phyloP scores from a whole-genome alignment of 345 rosid genomes.

The Eucalyptus sp. region DNA sequence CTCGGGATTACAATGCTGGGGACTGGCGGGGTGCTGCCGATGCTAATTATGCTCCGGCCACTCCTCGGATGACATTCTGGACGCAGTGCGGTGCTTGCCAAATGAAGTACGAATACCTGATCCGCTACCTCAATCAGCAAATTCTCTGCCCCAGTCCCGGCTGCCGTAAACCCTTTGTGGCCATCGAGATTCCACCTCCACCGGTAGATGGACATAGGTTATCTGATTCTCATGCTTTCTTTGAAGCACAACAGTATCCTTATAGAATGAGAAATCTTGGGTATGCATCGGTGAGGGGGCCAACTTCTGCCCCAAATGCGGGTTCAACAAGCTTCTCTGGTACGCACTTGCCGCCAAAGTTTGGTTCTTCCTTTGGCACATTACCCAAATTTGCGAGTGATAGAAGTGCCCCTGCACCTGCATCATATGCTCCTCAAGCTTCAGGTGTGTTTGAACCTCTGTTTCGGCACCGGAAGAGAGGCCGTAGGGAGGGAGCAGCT shows the following conservation, averaged over 20 bases:
- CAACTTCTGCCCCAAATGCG: background rate
- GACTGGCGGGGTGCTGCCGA: constrained; percentile 1
- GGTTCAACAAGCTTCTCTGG: background rate
- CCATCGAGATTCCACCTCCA: constrained; percentile 22
- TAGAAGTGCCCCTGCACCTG: background rate
- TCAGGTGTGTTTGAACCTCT: background rate
- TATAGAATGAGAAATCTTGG: background rate
- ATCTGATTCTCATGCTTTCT: background rate
- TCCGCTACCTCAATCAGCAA: constrained; percentile 7
- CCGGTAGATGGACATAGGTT: constrained; percentile 3
- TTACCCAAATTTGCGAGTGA: constrained; percentile 1
- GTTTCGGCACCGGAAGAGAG: constrained; percentile 6
- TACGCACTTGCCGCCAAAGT: background rate
- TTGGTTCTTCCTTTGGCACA: background rate
- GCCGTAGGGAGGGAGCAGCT: background rate
- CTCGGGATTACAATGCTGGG: background rate
- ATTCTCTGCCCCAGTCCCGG: constrained; percentile 22
- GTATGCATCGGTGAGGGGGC: background rate
- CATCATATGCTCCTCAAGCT: background rate
- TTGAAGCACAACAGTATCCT: background rate
- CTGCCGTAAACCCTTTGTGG: constrained; percentile 26
- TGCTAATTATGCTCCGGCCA: background rate
- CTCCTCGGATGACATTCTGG: constrained; percentile 25
- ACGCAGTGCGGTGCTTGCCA: constrained; percentile 27
- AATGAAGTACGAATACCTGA: constrained; percentile 24